Percentiles rank a stretch among this genome's conserved stretches.
Evolutionary conservation across 345 rosid genomes (phyloP).

Genomic region (Reutealis trisperma): DNA sequence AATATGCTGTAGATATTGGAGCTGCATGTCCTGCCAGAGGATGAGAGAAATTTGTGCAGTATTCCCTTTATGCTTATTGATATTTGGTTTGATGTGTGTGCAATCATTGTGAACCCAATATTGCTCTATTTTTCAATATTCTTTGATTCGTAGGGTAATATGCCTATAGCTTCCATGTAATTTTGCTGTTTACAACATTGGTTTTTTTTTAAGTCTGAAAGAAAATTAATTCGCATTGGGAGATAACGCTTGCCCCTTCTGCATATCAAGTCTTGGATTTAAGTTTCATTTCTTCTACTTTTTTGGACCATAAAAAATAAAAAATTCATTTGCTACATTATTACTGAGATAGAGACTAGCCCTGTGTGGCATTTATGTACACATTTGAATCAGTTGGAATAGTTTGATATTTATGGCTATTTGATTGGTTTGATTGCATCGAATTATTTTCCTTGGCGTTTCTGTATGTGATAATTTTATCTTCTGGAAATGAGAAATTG

Average conservation of each 20-base stretch:
- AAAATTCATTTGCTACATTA: not conserved
- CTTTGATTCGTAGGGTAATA: slow-evolving; percentile 35
- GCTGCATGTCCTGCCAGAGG: slow-evolving; percentile 6
- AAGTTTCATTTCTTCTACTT: not conserved
- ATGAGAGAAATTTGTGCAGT: slow-evolving; percentile 15
- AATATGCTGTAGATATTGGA: slow-evolving; percentile 4
- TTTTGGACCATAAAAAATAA: not conserved
- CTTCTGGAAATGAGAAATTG: not conserved
- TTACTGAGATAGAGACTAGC: too few relatives aligned
- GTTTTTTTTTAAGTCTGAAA: slow-evolving; percentile 5
- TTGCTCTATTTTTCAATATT: slow-evolving; percentile 24
- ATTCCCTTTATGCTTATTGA: slow-evolving; percentile 4
- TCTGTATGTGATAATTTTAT: too few relatives aligned
- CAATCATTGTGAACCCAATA: not conserved
- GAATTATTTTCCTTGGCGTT: too few relatives aligned
- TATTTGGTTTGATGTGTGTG: slow-evolving; percentile 32
- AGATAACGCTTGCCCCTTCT: slow-evolving; percentile 4
- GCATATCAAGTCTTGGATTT: not conserved
- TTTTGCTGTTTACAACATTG: slow-evolving; percentile 23
- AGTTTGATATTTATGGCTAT: not conserved
- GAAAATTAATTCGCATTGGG: slow-evolving; percentile 15
- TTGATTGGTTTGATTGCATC: too few relatives aligned
- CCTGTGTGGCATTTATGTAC: not conserved
- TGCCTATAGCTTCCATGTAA: slow-evolving; percentile 23
- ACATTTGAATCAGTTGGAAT: not conserved